Evolutionary conservation across 2,329 filamentous ascomycete genomes (phyloP).

Genomic region (Verticillium nubilum): DNA sequence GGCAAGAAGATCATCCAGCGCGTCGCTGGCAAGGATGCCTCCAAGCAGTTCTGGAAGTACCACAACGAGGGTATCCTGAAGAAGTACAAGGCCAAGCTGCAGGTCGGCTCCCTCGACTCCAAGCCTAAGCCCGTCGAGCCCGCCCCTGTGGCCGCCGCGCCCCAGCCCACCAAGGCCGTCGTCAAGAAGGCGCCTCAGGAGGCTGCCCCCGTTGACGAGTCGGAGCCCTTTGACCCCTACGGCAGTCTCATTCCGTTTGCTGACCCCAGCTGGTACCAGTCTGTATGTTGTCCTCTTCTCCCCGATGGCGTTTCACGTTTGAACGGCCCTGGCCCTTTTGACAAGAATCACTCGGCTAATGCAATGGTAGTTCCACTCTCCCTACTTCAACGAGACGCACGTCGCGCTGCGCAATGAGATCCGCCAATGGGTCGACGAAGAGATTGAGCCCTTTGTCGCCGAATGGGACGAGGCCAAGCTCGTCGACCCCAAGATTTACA

Average conservation of each 20-base stretch:
- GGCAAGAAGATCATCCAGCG: conserved; percentile 61
- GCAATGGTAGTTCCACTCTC: conserved; percentile 74
- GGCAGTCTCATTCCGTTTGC: conserved; percentile 86
- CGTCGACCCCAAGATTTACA: conserved; percentile 86
- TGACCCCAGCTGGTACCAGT: conserved; percentile 93
- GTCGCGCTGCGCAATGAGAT: conserved; percentile 86
- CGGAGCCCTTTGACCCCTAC: conserved; percentile 75
- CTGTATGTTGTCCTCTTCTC: conserved; percentile 49
- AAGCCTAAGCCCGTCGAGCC: conserved; percentile 67
- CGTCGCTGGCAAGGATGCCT: conserved; percentile 61
- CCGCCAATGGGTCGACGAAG: conserved; percentile 83
- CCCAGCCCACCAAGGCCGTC: conserved; percentile 21
- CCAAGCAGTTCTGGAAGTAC: conserved; percentile 66
- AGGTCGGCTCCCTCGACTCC: conserved; percentile 81
- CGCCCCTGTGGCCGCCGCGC: conserved; percentile 43
- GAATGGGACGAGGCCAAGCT: conserved; percentile 97
- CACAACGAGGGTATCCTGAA: conserved; percentile 85
- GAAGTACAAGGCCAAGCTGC: conserved; percentile 73
- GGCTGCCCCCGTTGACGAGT: conserved; percentile 43
- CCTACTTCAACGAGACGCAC: conserved; percentile 94
- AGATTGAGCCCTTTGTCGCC: conserved; percentile 84
- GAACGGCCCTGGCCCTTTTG: background rate
- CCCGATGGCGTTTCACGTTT: background rate
- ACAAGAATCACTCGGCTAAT: background rate
- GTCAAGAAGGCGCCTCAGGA: conserved; percentile 24